These are phyloP conservation scores for Tuber umbilicatum DNA, from an alignment of 495 filamentous ascomycete genomes.

Conservation along the genomic window DNA sequence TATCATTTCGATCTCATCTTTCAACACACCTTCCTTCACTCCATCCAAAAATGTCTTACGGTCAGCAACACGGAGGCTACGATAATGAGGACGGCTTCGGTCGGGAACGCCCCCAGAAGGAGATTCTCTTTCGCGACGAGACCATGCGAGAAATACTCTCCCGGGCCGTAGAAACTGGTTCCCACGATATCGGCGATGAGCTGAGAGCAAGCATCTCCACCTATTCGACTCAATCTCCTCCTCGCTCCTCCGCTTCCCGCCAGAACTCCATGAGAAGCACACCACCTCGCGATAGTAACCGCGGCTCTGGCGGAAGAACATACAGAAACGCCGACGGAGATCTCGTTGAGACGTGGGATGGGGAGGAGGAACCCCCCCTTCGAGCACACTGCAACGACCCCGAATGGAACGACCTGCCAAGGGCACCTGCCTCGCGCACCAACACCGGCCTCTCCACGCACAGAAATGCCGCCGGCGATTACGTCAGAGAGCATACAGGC, in stretches of 20 bases:
- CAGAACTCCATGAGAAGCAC: not conserved
- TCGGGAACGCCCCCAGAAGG: not conserved
- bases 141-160: not conserved
- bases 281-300: not conserved
- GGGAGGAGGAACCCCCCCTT: not conserved
- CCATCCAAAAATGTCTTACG: constrained; percentile 2
- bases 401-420: not conserved
- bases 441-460: not conserved
- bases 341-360: not conserved
- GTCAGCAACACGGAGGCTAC: constrained; percentile 1
- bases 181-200: not conserved
- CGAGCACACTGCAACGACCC: not conserved
- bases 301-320: not conserved
- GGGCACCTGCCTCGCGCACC: not conserved
- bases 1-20: not conserved
- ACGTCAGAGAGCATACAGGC: not conserved
- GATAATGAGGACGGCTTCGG: not conserved
- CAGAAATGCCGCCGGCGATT: not conserved
- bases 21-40: not conserved
- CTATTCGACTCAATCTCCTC: not conserved
- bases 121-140: not conserved
- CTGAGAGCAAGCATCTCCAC: not conserved
- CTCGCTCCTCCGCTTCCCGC: not conserved
- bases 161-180: not conserved
- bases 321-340: not conserved